Base-by-base conservation (phyloP, 352 stramenopile species). In the Phytophthora boehmeriae region DNA sequence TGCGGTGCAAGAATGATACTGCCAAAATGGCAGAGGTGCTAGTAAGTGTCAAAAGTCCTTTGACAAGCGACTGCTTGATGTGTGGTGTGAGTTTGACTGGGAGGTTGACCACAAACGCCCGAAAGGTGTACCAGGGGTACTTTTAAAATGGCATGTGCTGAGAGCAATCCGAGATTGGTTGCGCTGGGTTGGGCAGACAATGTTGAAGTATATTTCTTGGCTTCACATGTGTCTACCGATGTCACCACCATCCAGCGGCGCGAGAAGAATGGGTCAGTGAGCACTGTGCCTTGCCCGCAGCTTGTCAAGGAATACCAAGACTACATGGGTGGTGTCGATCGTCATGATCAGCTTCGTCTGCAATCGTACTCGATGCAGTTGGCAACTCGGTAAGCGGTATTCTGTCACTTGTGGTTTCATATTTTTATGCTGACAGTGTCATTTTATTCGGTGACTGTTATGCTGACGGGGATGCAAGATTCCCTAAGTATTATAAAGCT, bases 351-450 rank as follows among this genome's bases (percentile, higher is more conserved):
- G 28, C 20, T 59, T 5, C 45, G 55, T 1, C 39, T 63, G 5
- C 43, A 66, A 9, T 20, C 39, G 2, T 66, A 66, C 48, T 63
- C 56, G 16, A 61, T 66, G 8, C 63, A 71, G 46, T 38, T 44
- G 2, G 46, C 23, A 4, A 34, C 35, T 1, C 27, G 30, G 35
- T 17, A 42, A 42, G 35, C 19, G 35, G 35, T 19, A 19, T n/a
- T 16, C 11, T 9, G 11, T 9, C 8, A 42, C 19, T 20, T 19
- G 4, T n/a, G 16, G 35, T 5, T 42, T 20, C 35, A 6, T 9
- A 42, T 9, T 42, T 42, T n/a, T n/a, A 19, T 17, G 35, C 35
- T 42, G 35, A 42, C 35, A 6, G 16, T 42, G 35, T 42, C 35
- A 42, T 17, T 42, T 4, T 17, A 6, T 17, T 42, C 35, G 16